Conservation (phyloP, 257 asterid genomes). For the Forsythia suspensa region DNA sequence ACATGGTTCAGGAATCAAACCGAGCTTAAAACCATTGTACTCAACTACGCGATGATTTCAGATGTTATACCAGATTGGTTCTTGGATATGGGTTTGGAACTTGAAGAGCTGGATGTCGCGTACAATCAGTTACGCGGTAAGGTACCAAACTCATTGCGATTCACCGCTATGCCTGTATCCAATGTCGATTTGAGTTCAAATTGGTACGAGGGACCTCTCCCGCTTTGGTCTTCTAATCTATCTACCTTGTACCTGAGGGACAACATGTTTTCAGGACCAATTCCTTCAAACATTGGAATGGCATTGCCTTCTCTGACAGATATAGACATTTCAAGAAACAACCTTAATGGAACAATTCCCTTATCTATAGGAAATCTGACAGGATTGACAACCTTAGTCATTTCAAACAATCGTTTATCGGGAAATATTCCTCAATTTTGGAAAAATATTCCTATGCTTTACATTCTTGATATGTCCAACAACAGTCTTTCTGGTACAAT, state of each 20-base stretch:
- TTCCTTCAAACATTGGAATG: slow-evolving; percentile 33
- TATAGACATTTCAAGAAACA: slow-evolving; percentile 34
- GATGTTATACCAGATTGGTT: slow-evolving; percentile 39
- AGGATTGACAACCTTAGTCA: slow-evolving; percentile 22
- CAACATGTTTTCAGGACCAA: slow-evolving; percentile 38
- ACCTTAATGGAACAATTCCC: slow-evolving; percentile 33
- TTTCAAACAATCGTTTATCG: slow-evolving; percentile 26
- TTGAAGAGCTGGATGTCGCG: slow-evolving; percentile 26
- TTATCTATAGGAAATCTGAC: slow-evolving; percentile 22
- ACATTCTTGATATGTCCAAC: slow-evolving; percentile 34
- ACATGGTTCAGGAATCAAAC: slow-evolving; percentile 28
- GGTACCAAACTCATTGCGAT: slow-evolving; percentile 24
- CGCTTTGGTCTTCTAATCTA: slow-evolving; percentile 36
- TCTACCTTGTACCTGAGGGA: slow-evolving; percentile 32
- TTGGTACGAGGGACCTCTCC: slow-evolving; percentile 33
- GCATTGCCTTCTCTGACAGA: slow-evolving; percentile 22
- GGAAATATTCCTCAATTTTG: slow-evolving; percentile 35
- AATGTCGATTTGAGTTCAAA: slow-evolving; percentile 32
- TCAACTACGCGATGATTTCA: slow-evolving; percentile 29
- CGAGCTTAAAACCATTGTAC: slow-evolving; percentile 21
- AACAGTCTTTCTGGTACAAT: slow-evolving; percentile 27
- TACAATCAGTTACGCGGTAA: slow-evolving; percentile 30
- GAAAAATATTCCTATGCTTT: slow-evolving; percentile 22
- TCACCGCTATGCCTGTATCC: background rate
- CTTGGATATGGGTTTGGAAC: slow-evolving; percentile 25